Evolutionary conservation across 1,284 basidiomycete genomes (phyloP), one percentile per base, ranked within the genome.

Genomic region (Trichosporon ovoides): DNA sequence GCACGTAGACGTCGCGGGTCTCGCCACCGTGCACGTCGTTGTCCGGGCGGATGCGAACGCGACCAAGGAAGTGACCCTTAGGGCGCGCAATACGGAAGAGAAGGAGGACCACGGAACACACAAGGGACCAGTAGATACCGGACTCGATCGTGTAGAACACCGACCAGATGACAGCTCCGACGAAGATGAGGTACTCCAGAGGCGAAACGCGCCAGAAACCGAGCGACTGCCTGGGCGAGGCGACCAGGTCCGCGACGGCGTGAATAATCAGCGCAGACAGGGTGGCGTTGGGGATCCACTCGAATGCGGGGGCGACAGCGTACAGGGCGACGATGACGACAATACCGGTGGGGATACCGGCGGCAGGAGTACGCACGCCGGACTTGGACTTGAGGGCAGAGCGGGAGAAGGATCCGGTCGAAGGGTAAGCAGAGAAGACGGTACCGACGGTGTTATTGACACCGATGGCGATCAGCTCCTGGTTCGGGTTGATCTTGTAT

Each of bases 401-500:
- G 36, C 95, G 91, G 38, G 93, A 97, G 83, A 98, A 98, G 0
- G 94, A 98, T 14, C 95, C 96, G 9, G 96, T 98, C 0, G 94
- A 91, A 9, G 95, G 93, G 77, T 97, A 98, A 2, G 91, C 95
- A 58, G 85, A 84, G 76, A 97, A 96, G 65, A 87, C 81, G 9
- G 88, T 87, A 14, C 91, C 91, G 62, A 93, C 71, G 0, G 73
- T 74, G 68, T 79, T 79, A 71, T 77, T 78, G n/a, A 98, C 92
- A 43, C 96, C 95, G 65, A 98, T 98, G 38, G 96, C 95, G 68
- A 98, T 88, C 53, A 98, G 83, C 76, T 98, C 95, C 77, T 98
- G 95, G 79, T 93, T 94, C 16, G 95, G 93, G 72, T 97, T 87
- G 77, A 98, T 98, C 77, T 92, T 97, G 83, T 98, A 98, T 36